Evolutionary conservation across 768 basidiomycete species (phyloP).

Genomic region (Phlegmacium glaucopus): DNA sequence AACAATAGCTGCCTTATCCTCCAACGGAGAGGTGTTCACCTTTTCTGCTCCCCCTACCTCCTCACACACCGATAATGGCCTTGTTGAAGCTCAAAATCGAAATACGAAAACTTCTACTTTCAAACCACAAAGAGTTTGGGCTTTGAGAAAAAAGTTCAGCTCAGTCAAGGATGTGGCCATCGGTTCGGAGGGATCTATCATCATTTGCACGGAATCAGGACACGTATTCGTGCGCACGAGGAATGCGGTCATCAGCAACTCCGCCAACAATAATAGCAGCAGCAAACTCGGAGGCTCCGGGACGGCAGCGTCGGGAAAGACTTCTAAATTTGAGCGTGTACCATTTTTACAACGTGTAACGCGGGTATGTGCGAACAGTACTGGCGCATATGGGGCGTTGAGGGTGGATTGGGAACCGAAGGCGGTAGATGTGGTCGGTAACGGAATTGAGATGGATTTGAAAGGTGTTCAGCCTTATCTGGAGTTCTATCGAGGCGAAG

Average conservation of each 20-base stretch:
- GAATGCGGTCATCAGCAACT: constrained; percentile 25
- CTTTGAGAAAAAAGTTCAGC: constrained; percentile 80
- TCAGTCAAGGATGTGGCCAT: constrained; percentile 90
- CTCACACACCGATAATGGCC: constrained; percentile 5
- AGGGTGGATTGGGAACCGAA: constrained; percentile 65
- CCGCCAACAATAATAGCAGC: constrained; percentile 3
- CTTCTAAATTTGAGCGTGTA: constrained; percentile 76
- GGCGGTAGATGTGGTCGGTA: constrained; percentile 53
- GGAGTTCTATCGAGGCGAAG: constrained; percentile 13
- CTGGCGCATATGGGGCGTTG: constrained; percentile 87
- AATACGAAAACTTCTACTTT: constrained; percentile 36
- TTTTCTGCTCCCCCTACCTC: constrained; percentile 46
- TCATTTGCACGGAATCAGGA: constrained; percentile 92
- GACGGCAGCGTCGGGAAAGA: constrained; percentile 32
- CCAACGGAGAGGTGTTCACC: constrained; percentile 88
- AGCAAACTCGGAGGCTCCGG: neutral
- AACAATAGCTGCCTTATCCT: constrained; percentile 77
- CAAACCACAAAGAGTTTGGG: constrained; percentile 91
- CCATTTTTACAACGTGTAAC: constrained; percentile 83
- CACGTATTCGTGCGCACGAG: constrained; percentile 87
- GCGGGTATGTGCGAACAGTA: constrained; percentile 79
- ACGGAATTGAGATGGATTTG: constrained; percentile 62
- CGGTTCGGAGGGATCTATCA: constrained; percentile 81
- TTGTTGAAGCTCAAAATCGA: constrained; percentile 27
- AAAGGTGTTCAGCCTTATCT: constrained; percentile 63